phyloP scores from a whole-genome alignment of 2,329 filamentous ascomycete species.

The Rugonectria rugulosa region DNA sequence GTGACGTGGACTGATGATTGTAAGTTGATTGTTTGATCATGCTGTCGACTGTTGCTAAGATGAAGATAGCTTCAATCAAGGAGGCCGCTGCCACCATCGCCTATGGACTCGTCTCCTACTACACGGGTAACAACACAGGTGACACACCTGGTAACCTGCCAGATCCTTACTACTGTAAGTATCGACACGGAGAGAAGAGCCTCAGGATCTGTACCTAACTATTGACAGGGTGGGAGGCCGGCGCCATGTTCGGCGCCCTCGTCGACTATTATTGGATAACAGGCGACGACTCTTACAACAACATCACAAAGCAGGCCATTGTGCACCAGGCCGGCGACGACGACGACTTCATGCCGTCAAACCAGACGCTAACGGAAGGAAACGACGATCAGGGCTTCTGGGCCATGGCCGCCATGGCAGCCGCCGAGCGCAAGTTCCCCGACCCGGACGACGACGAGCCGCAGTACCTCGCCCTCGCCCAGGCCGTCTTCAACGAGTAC shows the following conservation, averaged over 20 bases:
- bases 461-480: slow-evolving; percentile 78
- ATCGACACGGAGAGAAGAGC: slow-evolving; percentile 40
- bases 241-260: slow-evolving; percentile 74
- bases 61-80: slow-evolving; percentile 56
- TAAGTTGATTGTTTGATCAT: neutral
- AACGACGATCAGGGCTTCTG: slow-evolving; percentile 87
- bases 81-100: slow-evolving; percentile 56
- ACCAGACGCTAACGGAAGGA: slow-evolving; percentile 67
- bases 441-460: slow-evolving; percentile 68
- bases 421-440: slow-evolving; percentile 78
- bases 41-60: neutral
- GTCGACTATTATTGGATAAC: slow-evolving; percentile 78
- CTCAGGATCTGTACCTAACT: slow-evolving; percentile 20
- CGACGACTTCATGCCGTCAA: slow-evolving; percentile 70
- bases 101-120: slow-evolving; percentile 57
- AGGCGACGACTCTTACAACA: slow-evolving; percentile 70
- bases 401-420: slow-evolving; percentile 82
- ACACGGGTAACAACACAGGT: slow-evolving; percentile 66
- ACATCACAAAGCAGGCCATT: slow-evolving; percentile 64
- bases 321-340: slow-evolving; percentile 67
- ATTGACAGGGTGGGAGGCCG: slow-evolving; percentile 70
- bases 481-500: slow-evolving; percentile 84
- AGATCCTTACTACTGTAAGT: slow-evolving; percentile 69
- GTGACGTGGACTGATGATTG: slow-evolving; percentile 35
- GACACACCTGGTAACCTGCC: slow-evolving; percentile 66